These are phyloP conservation scores for Gynochthodes officinalis DNA, from an alignment of 257 asterid species.

Conservation along the genomic window DNA sequence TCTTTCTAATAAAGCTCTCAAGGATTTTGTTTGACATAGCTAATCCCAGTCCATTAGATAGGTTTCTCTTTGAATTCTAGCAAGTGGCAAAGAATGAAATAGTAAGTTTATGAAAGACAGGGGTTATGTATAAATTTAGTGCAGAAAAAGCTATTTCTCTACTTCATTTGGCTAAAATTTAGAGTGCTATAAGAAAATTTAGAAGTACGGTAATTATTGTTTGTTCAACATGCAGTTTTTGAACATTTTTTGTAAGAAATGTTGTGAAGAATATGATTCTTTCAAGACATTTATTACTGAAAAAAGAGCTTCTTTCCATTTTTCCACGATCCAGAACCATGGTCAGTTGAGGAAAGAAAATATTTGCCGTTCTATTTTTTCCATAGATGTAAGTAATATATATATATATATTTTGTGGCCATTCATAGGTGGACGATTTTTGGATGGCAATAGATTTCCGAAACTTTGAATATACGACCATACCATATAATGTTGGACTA, in stretches of 20 bases:
- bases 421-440: too few species aligned
- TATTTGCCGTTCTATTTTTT: not conserved
- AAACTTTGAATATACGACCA: not conserved
- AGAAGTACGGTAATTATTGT: not conserved
- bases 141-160: not conserved
- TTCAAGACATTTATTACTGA: not conserved
- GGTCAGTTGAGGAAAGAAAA: not conserved
- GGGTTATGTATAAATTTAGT: not conserved
- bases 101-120: not conserved
- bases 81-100: not conserved
- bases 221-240: not conserved
- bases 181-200: slow-evolving; percentile 2
- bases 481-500: slow-evolving; percentile 6
- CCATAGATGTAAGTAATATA: too few species aligned
- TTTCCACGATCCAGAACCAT: not conserved
- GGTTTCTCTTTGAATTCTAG: not conserved
- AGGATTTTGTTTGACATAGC: not conserved
- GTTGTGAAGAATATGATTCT: not conserved
- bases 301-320: not conserved
- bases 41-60: not conserved
- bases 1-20: not conserved
- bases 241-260: not conserved
- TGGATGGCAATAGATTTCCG: not conserved
- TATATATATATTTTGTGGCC: too few species aligned
- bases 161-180: not conserved